Evolutionary conservation across 2,329 filamentous ascomycete genomes (phyloP).

Genomic region (Hypoxylon sp.): DNA sequence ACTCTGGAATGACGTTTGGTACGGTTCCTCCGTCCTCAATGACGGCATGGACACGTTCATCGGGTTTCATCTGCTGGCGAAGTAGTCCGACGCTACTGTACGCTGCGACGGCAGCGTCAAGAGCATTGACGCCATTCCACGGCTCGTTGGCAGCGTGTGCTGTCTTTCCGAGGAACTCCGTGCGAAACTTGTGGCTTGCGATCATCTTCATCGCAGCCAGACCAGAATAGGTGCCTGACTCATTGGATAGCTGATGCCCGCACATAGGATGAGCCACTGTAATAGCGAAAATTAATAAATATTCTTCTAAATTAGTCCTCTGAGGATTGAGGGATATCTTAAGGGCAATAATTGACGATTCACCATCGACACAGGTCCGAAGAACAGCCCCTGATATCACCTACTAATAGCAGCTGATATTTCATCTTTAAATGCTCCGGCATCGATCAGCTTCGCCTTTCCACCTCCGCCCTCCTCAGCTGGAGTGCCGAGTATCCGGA

Average conservation of each 20-base stretch:
- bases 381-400: neutral
- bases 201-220: constrained; percentile 53
- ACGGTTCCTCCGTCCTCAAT: constrained; percentile 57
- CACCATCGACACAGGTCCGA: neutral
- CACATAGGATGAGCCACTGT: constrained; percentile 49
- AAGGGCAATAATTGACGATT: neutral
- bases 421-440: constrained; percentile 53
- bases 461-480: constrained; percentile 62
- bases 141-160: constrained; percentile 58
- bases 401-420: constrained; percentile 51
- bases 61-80: constrained; percentile 57
- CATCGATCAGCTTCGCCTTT: constrained; percentile 57
- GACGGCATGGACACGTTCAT: constrained; percentile 57
- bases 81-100: constrained; percentile 57
- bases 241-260: constrained; percentile 18
- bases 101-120: constrained; percentile 57
- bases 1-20: constrained; percentile 59
- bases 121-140: constrained; percentile 58
- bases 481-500: constrained; percentile 60
- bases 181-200: constrained; percentile 53
- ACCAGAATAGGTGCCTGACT: constrained; percentile 34
- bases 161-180: constrained; percentile 54
- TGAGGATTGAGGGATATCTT: too few species aligned
- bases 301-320: neutral
- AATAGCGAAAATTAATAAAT: neutral